Base-by-base conservation (phyloP, 257 asterid species). In the Craterostigma plantagineum region DNA sequence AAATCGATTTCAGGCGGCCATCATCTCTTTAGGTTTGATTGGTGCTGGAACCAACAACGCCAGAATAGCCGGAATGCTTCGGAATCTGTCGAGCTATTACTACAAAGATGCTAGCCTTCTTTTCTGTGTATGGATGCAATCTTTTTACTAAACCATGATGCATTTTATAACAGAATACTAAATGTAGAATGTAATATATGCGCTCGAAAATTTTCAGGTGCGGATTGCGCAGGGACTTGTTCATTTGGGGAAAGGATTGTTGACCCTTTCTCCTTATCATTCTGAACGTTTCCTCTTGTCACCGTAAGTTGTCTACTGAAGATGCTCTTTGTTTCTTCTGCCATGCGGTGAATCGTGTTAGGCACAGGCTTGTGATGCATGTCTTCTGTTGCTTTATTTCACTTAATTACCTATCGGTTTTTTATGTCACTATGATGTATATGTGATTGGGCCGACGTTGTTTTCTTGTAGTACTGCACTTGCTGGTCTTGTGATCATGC, bases 41-140 rank as follows among this genome's bases (percentile, higher is more conserved):
- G 99, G 99, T 42, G 92, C 94, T 34, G 99, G 99, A 56, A 90
- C 99, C 56, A 90, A 90, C 72, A 90, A 90, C 52, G 99, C 99
- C 8, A 77, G 99, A 61, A 90, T 90, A 57, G 92, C 95, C 59
- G 95, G 94, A 59, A 79, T 90, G 95, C 95, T 90, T 56, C 87
- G 99, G 3, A 90, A 79, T 58, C 74, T 90, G 40, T 83, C 99
- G 40, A 83, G 95, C 68, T 90, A 83, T 73, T 90, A 83, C 69
- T 83, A 83, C 62, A 83, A 90, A 63, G 99, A 83, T 56, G 91
- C 98, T 47, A 79, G 81, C 68, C 81, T 90, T 56, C 87, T 90
- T 13, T 90, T 90, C 54, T 83, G 92, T 55, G 99, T 87, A 75
- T 48, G 80, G 9, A 16, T 12, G 15, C 45, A 7, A 57, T 51